A percentile compares a stretch with the other conserved stretches of the same genome.
phyloP scores from a whole-genome alignment of 129 eudicot genomes.

The Saposhnikovia divaricata region DNA sequence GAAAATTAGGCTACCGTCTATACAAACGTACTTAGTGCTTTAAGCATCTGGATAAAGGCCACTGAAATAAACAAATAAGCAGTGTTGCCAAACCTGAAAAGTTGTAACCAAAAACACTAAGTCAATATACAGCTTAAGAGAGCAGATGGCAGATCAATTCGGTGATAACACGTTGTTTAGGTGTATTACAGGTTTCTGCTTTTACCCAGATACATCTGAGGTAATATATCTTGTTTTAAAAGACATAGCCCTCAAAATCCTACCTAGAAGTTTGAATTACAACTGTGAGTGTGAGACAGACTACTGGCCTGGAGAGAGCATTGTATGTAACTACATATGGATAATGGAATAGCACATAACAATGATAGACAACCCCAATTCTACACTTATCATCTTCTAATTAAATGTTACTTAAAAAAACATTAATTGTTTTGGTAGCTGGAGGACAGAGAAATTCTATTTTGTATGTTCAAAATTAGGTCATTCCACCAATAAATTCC shows the following conservation, averaged over 20 bases:
- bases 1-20: not conserved
- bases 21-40: slow-evolving; percentile 54
- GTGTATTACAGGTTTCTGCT: not conserved
- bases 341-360: not conserved
- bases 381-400: not conserved
- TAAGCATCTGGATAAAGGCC: slow-evolving; percentile 83
- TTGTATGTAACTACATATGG: not conserved
- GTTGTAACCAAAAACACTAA: not conserved
- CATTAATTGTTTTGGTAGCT: not conserved
- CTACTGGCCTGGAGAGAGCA: not conserved
- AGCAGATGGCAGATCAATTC: not conserved
- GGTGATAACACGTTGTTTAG: not conserved
- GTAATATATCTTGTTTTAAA: not conserved
- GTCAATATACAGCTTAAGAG: not conserved
- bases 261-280: not conserved
- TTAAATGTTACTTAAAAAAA: not conserved
- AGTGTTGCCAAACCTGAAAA: slow-evolving; percentile 70
- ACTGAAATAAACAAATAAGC: slow-evolving; percentile 70
- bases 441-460: not conserved
- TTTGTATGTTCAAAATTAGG: not conserved
- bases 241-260: not conserved
- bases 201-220: not conserved
- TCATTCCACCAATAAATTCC: not conserved
- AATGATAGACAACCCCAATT: not conserved
- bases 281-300: not conserved